Evolutionary conservation across 371 early-diverging fungal species (phyloP).

Genomic region (Apophysomyces sp.): DNA sequence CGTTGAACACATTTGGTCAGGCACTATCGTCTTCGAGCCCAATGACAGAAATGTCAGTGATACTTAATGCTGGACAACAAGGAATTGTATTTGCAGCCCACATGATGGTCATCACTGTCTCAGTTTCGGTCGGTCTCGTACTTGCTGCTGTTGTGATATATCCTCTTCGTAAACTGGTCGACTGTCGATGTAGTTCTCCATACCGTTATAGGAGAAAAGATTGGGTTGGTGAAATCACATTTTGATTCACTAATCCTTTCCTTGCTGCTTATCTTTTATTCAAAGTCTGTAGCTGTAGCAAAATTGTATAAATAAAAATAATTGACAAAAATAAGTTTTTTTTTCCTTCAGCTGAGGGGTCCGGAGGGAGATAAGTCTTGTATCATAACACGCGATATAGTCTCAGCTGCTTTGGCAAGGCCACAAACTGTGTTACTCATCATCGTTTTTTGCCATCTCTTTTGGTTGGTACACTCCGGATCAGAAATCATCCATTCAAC

Average conservation of each 20-base stretch:
- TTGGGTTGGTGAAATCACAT: slow-evolving; percentile 36
- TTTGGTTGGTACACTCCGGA: not conserved
- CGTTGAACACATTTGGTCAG: slow-evolving; percentile 22
- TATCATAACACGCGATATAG: not conserved
- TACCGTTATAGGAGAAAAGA: slow-evolving; percentile 21
- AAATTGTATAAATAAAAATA: too few species aligned
- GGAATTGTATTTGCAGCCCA: slow-evolving; percentile 34
- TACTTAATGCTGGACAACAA: slow-evolving; percentile 34
- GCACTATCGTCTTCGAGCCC: slow-evolving; percentile 11
- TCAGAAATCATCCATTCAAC: not conserved
- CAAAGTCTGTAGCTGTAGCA: not conserved
- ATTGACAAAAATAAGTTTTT: too few species aligned
- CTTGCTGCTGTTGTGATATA: slow-evolving; percentile 26
- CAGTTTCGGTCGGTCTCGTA: slow-evolving; percentile 31
- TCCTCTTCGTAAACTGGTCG: slow-evolving; percentile 28
- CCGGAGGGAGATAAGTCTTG: not conserved
- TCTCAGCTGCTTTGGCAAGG: not conserved
- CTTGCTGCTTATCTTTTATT: not conserved
- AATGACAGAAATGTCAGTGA: slow-evolving; percentile 26
- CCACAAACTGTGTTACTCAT: not conserved
- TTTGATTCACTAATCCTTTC: slow-evolving; percentile 7
- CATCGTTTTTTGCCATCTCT: not conserved
- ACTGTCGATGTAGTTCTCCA: slow-evolving; percentile 14
- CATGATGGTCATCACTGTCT: slow-evolving; percentile 39
- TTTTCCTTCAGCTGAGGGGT: not conserved